Percentiles rank a stretch among this genome's conserved stretches.
These are phyloP conservation scores for Phytophthora palmivora DNA, from an alignment of 352 stramenopile genomes.

Conservation along the genomic window DNA sequence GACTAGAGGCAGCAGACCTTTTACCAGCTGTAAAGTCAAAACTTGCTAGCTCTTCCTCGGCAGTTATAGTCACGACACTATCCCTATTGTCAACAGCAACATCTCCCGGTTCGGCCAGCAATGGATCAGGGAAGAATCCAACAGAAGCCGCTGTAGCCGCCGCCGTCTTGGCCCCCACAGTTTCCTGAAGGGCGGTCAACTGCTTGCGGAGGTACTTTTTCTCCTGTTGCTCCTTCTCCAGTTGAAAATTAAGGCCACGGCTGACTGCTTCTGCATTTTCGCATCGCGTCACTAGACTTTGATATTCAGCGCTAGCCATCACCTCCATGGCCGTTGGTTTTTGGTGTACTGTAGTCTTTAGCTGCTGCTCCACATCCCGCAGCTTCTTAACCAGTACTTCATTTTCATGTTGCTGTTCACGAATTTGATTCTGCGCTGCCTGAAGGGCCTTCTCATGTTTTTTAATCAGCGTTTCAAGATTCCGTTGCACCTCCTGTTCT, in stretches of 20 bases:
- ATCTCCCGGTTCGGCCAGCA: slow-evolving; percentile 12
- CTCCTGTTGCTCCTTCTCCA: slow-evolving; percentile 80
- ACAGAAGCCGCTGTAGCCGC: slow-evolving; percentile 35
- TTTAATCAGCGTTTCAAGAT: slow-evolving; percentile 42
- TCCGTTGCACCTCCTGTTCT: slow-evolving; percentile 44
- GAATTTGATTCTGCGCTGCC: slow-evolving; percentile 18
- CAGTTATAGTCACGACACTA: slow-evolving; percentile 44
- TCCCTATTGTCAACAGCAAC: slow-evolving; percentile 43
- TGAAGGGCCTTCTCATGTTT: slow-evolving; percentile 37
- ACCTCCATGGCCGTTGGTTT: slow-evolving; percentile 39
- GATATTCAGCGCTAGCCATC: slow-evolving; percentile 59
- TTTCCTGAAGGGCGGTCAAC: slow-evolving; percentile 47
- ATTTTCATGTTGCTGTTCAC: slow-evolving; percentile 34
- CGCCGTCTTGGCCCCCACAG: slow-evolving; percentile 29
- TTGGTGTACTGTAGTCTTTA: slow-evolving; percentile 23
- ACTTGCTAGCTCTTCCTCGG: slow-evolving; percentile 59
- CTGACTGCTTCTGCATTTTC: slow-evolving; percentile 77
- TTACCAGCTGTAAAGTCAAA: slow-evolving; percentile 63
- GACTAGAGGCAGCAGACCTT: slow-evolving; percentile 17
- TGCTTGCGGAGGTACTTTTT: slow-evolving; percentile 83
- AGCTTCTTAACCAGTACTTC: slow-evolving; percentile 48
- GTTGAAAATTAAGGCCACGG: slow-evolving; percentile 69
- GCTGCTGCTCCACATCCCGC: slow-evolving; percentile 46
- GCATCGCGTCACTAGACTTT: slow-evolving; percentile 57
- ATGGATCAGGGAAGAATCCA: slow-evolving; percentile 34